Conservation (phyloP, 352 stramenopile species). For the Phytophthora pinifolia region DNA sequence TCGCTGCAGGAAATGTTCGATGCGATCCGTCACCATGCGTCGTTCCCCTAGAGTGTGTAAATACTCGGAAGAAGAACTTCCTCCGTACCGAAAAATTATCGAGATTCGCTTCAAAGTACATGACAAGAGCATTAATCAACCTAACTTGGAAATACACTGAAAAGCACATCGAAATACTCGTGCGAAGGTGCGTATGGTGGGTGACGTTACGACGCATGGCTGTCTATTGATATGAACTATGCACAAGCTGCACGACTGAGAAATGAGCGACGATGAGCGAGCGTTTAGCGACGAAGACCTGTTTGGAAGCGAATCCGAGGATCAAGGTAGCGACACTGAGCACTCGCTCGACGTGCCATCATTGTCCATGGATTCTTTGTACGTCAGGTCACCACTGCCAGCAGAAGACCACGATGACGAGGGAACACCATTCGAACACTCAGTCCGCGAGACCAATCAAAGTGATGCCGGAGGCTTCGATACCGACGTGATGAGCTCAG, state of each 20-base stretch:
- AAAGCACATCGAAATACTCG: neutral
- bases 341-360: conserved; percentile 17
- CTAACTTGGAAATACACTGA: no score
- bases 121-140: no score
- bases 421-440: neutral
- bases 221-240: conserved; percentile 17
- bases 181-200: conserved; percentile 8
- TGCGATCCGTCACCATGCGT: conserved; percentile 42
- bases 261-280: conserved; percentile 19
- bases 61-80: neutral
- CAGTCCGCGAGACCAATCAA: neutral
- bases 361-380: conserved; percentile 9
- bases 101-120: no score
- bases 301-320: conserved; percentile 21
- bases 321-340: conserved; percentile 9
- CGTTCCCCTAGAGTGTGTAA: conserved; percentile 37
- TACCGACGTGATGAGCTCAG: neutral
- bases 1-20: conserved; percentile 73
- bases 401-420: neutral
- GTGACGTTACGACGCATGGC: conserved; percentile 1
- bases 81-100: no score
- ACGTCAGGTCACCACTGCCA: neutral
- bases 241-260: neutral
- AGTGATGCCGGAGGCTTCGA: neutral
- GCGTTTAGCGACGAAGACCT: conserved; percentile 17